Evolutionary conservation across 2,329 filamentous ascomycete species (phyloP), one percentile per base, ranked within the genome.

Genomic region (Aschersonia sp.): DNA sequence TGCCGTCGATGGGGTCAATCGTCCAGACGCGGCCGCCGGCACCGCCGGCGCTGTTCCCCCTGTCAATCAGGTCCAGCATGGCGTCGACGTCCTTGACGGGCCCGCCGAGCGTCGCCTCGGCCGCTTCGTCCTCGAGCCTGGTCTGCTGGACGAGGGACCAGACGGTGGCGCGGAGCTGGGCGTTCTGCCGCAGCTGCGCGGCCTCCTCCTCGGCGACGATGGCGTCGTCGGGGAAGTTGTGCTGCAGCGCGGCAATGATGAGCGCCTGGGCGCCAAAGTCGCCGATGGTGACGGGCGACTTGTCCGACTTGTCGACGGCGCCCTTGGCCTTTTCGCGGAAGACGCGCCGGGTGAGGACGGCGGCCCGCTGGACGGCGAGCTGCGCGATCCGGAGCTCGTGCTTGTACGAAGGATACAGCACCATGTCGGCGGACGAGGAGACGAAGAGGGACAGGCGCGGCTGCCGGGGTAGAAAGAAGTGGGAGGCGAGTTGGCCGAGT

Each of bases 201-300:
- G 90, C 86, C 68, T 98, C 92, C 68, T 98, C 92, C 67, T 98
- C 92, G 55, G 86, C 92, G 42, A 98, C 87, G 53, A 98, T 85
- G 64, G 87, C 83, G 61, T 98, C 92, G 37, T 79, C 62, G 14
- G 92, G 92, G 71, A 98, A 98, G 67, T 85, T 87, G 67, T 86
- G 79, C 66, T 83, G 82, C 56, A 98, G 82, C 31, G 90, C 90
- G 49, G 82, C 76, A 60, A 97, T 95, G 67, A 98, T 95, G 55
- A 98, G 79, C 33, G 92, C 89, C 71, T 98, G 92, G 39, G 92
- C 94, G 60, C 92, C 92, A 65, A 95, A 97, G 70, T 98, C 92
- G 63, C 90, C 92, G 58, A 97, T 92, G 14, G 92, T 98, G 58
- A 98, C 92, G 54, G 92, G 92, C 8, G 89, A 95, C 63, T 87